These are phyloP conservation scores for Cylindricascospora bacillispora DNA, from an alignment of 1,139 yeast genomes.

Conservation along the genomic window DNA sequence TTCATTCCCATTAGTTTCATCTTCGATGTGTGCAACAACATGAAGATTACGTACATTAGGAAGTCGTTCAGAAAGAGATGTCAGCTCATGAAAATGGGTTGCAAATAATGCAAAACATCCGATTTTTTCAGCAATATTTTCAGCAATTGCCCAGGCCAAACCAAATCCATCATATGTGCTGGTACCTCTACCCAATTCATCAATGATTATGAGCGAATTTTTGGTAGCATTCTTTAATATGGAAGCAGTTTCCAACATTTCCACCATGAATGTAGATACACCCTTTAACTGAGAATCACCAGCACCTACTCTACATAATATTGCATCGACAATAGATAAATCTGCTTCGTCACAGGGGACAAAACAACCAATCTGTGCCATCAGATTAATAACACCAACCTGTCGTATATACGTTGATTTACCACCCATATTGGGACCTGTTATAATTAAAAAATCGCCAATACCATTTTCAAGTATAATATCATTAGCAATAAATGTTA, in stretches of 20 bases:
- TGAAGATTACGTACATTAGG: slow-evolving; percentile 65
- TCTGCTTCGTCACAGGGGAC: slow-evolving; percentile 70
- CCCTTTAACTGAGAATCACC: slow-evolving; percentile 96
- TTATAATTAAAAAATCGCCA: slow-evolving; percentile 67
- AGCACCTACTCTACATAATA: slow-evolving; percentile 95
- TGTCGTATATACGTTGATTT: slow-evolving; percentile 91
- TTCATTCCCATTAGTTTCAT: slow-evolving; percentile 30
- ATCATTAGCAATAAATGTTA: slow-evolving; percentile 80
- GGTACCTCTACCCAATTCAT: slow-evolving; percentile 93
- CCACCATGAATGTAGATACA: slow-evolving; percentile 94
- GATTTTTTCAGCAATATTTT: slow-evolving; percentile 58
- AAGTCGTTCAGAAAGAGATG: slow-evolving; percentile 55
- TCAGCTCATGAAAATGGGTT: slow-evolving; percentile 92
- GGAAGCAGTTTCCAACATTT: slow-evolving; percentile 91
- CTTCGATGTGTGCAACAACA: slow-evolving; percentile 82
- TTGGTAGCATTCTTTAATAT: slow-evolving; percentile 76
- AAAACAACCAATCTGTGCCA: slow-evolving; percentile 91
- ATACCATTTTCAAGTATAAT: slow-evolving; percentile 39
- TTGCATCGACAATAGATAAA: slow-evolving; percentile 75
- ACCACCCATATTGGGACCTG: slow-evolving; percentile 99
- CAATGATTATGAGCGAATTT: slow-evolving; percentile 80
- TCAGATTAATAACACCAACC: slow-evolving; percentile 72
- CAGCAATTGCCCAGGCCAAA: slow-evolving; percentile 91
- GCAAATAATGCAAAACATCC: slow-evolving; percentile 82
- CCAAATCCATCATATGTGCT: slow-evolving; percentile 98